Percentiles rank a stretch among this genome's conserved stretches.
phyloP scores from a whole-genome alignment of 2,329 filamentous ascomycete genomes.

The Botrytis byssoidea region DNA sequence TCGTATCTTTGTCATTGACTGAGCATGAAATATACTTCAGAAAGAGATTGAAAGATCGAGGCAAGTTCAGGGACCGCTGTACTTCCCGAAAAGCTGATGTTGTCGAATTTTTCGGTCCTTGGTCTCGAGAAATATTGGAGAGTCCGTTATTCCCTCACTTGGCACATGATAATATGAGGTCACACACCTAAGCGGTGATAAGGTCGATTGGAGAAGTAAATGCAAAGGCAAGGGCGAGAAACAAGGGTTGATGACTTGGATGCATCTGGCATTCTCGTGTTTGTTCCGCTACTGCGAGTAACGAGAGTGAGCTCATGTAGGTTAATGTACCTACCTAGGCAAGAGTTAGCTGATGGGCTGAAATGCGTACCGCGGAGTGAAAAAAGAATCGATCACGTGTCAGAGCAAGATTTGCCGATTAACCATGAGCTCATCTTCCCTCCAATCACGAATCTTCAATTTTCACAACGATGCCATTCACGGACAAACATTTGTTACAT shows the following conservation, averaged over 20 bases:
- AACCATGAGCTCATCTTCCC: neutral
- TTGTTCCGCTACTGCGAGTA: neutral
- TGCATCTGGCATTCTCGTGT: neutral
- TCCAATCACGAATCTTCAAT: neutral
- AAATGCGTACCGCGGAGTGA: neutral
- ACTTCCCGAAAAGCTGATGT: neutral
- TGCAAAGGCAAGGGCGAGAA: neutral
- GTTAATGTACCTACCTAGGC: neutral
- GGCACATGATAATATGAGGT: neutral
- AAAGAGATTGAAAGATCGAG: neutral
- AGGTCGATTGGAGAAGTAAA: neutral
- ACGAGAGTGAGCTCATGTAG: neutral
- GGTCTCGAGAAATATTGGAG: neutral
- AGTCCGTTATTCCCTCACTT: neutral
- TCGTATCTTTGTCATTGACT: neutral
- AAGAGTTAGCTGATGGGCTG: neutral
- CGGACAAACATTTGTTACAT: neutral
- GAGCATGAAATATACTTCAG: neutral
- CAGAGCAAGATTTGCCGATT: neutral
- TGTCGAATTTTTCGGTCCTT: neutral
- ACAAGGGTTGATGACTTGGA: neutral
- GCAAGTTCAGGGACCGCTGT: neutral
- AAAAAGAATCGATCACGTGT: neutral
- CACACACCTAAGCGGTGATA: neutral
- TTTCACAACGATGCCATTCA: neutral